These are phyloP conservation scores for Populus tremula DNA, from an alignment of 345 rosid species.

Conservation along the genomic window DNA sequence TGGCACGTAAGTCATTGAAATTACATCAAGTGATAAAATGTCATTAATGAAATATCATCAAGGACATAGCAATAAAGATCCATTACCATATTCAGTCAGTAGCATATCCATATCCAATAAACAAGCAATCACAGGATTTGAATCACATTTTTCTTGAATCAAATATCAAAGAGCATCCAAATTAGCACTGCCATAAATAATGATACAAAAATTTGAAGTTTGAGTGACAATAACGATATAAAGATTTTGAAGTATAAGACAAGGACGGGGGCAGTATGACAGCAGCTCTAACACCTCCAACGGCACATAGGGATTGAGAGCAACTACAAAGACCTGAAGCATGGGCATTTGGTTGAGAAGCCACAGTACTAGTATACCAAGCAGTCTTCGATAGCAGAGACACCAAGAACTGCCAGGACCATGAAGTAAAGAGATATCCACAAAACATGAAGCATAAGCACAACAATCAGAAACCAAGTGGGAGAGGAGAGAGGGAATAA, in stretches of 20 bases:
- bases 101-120: neutral
- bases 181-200: neutral
- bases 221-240: neutral
- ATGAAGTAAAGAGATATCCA: neutral
- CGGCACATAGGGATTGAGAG: neutral
- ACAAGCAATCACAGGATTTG: neutral
- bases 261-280: neutral
- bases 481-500: neutral
- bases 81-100: neutral
- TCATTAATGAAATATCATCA: neutral
- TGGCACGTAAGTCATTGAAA: neutral
- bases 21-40: neutral
- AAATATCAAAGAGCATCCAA: neutral
- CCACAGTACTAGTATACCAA: neutral
- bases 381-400: neutral
- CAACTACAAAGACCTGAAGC: neutral
- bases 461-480: neutral
- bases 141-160: neutral
- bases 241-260: neutral
- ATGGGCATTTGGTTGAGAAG: neutral
- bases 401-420: neutral
- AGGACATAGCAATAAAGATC: neutral
- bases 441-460: neutral
- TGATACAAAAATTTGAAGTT: neutral
- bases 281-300: neutral